Percentiles rank a stretch among this genome's conserved stretches.
Conservation (phyloP, 1,139 yeast species). For the Hyphopichia wangnamkhiaoensis region DNA sequence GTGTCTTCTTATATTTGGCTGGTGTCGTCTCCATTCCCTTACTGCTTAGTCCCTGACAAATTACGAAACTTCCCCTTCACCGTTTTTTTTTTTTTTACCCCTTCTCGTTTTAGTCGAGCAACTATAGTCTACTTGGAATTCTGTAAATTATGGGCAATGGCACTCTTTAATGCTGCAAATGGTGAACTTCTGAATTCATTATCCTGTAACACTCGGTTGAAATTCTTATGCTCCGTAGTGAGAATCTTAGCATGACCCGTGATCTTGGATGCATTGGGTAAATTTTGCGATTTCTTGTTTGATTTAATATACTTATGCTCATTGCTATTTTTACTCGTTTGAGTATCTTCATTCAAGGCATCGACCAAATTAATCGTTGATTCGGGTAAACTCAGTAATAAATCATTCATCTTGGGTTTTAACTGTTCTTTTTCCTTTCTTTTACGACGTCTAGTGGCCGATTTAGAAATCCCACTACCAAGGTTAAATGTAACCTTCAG, state of each 20-base stretch:
- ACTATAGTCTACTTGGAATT: conserved; percentile 4
- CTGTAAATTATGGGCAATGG: conserved; percentile 21
- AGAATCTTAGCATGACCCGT: conserved; percentile 59
- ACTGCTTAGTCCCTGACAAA: background rate
- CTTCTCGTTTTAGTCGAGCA: background rate
- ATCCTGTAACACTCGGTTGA: conserved; percentile 54
- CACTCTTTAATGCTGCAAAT: conserved; percentile 57
- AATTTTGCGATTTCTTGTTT: conserved; percentile 39
- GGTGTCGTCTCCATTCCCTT: background rate
- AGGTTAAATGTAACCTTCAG: conserved; percentile 33
- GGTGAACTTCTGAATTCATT: conserved; percentile 55
- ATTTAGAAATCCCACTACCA: conserved; percentile 56
- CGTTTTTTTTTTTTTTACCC: background rate
- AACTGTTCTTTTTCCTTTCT: conserved; percentile 63
- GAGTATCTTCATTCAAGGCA: conserved; percentile 4
- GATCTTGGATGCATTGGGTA: conserved; percentile 60
- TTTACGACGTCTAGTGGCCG: conserved; percentile 64
- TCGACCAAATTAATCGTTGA: conserved; percentile 12
- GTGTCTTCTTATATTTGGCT: no score
- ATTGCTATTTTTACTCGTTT: conserved; percentile 3
- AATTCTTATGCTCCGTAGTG: conserved; percentile 54
- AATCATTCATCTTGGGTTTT: conserved; percentile 65
- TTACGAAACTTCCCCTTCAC: background rate
- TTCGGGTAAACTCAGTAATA: conserved; percentile 53
- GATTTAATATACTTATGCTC: conserved; percentile 18